Base-by-base conservation (phyloP, 148 eudicot species). In the Rhododendron williamsianum region DNA sequence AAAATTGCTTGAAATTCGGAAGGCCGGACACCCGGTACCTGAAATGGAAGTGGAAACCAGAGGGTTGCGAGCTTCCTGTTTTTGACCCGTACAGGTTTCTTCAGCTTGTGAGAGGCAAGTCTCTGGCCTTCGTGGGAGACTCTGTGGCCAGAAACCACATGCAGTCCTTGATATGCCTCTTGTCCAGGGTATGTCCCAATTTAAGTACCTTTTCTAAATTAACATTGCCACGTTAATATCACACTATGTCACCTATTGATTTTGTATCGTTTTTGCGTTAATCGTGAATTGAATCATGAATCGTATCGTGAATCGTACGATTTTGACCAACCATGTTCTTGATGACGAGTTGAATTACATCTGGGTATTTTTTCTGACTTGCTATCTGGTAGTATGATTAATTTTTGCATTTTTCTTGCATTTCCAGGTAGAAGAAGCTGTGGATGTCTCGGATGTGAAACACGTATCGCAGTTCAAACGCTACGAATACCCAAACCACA, bases 11-110 rank as follows among this genome's bases (percentile, higher is more conserved):
- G 86, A 74, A 87, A 83, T 91, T 90, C 80, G 93, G 93, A 78
- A 91, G 93, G 51, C 86, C 49, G 5, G 93, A 93, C 41, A 81
- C 15, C 4, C 90, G 87, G 60, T 93, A 86, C 82, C 48, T 93
- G 27, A 82, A 80, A 35, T 93, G 93, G 93, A 90, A 89, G 90
- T 93, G 95, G 95, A 88, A 88, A 56, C 95, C 93, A 2, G 63
- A 88, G 45, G 81, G 74, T 2, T 91, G 95, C 82, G 90, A 91
- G 74, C 85, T 93, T 0, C 81, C 90, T 15, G 13, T 81, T 25
- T 91, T 93, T 21, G 90, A 91, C 69, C 86, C 85, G 6, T 38
- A 10, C 21, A 36, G 81, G 76, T 91, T 91, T 56, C 78, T 91
- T 9, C 35, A 82, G 38, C 78, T 91, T 16, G 83, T 91, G 52